A percentile compares a stretch with the other conserved stretches of the same genome.
These are phyloP conservation scores for Kodamaea leandrae DNA, from an alignment of 805 yeast genomes.

Conservation along the genomic window DNA sequence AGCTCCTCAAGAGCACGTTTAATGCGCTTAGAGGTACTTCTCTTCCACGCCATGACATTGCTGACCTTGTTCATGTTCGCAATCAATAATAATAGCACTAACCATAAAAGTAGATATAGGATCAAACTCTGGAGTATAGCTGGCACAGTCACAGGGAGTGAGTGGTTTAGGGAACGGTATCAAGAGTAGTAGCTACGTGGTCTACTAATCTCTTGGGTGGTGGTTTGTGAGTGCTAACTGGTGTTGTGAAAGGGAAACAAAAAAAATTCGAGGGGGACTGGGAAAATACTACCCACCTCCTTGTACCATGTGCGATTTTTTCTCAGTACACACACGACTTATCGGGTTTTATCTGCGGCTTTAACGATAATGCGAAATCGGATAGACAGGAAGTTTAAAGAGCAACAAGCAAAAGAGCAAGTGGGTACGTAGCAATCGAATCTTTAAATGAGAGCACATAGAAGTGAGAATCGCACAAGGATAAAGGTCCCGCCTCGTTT, in stretches of 20 bases:
- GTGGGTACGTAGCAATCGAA: too few species aligned
- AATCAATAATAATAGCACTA: slow-evolving; percentile 3
- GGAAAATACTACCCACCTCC: background rate
- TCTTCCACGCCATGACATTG: slow-evolving; percentile 43
- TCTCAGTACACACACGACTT: slow-evolving; percentile 1
- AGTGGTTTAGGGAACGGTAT: slow-evolving; percentile 1
- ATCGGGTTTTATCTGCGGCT: slow-evolving; percentile 1
- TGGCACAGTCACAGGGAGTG: slow-evolving; percentile 8
- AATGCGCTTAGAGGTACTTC: slow-evolving; percentile 46
- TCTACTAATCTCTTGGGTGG: slow-evolving; percentile 4
- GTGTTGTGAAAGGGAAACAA: slow-evolving; percentile 1
- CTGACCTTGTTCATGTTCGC: slow-evolving; percentile 24
- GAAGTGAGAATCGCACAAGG: too few species aligned
- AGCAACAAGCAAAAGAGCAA: too few species aligned
- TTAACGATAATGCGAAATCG: background rate
- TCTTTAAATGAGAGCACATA: too few species aligned
- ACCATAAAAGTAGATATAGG: slow-evolving; percentile 10
- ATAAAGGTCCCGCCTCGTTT: too few species aligned
- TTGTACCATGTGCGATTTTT: background rate
- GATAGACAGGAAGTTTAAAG: too few species aligned
- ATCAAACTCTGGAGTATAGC: slow-evolving; percentile 3
- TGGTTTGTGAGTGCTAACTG: slow-evolving; percentile 1
- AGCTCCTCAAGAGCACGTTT: slow-evolving; percentile 49
- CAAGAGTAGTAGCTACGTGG: slow-evolving; percentile 5
- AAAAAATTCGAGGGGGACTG: slow-evolving; percentile 12